A percentile compares a stretch with the other conserved stretches of the same genome.
These are phyloP conservation scores for Didymella pomorum DNA, from an alignment of 2,329 filamentous ascomycete genomes.

Conservation along the genomic window DNA sequence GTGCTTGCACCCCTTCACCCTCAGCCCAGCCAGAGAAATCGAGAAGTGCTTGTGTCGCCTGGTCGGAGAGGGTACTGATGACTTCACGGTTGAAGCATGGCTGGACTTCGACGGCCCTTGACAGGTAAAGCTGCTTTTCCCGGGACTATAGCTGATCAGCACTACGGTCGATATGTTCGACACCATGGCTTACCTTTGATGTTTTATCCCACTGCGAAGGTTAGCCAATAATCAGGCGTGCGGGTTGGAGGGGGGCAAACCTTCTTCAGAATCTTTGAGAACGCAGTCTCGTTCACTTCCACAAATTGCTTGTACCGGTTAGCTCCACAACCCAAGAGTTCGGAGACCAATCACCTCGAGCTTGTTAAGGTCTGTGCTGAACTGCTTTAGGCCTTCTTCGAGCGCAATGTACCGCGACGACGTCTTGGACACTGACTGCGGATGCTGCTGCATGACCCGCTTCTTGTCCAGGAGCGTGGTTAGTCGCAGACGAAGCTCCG, in stretches of 20 bases:
- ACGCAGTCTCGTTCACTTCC: conserved; percentile 95
- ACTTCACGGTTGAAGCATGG: conserved; percentile 98
- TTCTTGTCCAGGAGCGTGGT: conserved; percentile 96
- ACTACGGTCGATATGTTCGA: conserved; percentile 26
- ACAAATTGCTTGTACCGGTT: conserved; percentile 79
- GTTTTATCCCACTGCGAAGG: conserved; percentile 89
- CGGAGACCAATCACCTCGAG: conserved; percentile 66
- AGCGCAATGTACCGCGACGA: conserved; percentile 94
- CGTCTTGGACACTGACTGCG: conserved; percentile 78
- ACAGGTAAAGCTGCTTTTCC: conserved; percentile 96
- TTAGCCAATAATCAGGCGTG: conserved; percentile 41
- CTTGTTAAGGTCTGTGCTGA: conserved; percentile 95
- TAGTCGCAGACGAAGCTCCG: conserved; percentile 85
- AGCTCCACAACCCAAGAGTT: conserved; percentile 27
- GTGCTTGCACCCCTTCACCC: conserved; percentile 85
- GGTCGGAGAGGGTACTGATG: conserved; percentile 94
- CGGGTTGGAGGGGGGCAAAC: conserved; percentile 50
- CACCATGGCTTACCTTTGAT: conserved; percentile 71
- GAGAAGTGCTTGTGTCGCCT: conserved; percentile 93
- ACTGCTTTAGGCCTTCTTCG: conserved; percentile 96
- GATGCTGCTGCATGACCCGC: conserved; percentile 82
- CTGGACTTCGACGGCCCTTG: conserved; percentile 94
- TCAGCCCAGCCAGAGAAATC: conserved; percentile 97
- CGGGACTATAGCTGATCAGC: conserved; percentile 70
- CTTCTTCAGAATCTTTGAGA: conserved; percentile 99